Conservation (phyloP, 2,329 filamentous ascomycete genomes). For the Aspergillus sp. region DNA sequence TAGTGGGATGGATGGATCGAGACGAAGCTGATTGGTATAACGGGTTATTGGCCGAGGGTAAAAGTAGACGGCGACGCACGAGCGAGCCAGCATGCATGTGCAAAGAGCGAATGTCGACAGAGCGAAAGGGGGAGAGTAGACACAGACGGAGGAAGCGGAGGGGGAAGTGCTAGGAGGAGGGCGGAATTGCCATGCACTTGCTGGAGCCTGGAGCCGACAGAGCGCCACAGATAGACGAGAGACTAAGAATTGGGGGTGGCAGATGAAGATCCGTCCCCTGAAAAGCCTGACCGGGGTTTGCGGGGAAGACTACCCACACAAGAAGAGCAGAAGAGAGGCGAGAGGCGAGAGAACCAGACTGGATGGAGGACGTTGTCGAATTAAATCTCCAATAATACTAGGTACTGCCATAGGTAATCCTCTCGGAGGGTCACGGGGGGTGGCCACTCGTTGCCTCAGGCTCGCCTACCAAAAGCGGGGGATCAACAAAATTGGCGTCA, state of each 20-base stretch:
- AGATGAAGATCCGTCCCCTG: constrained; percentile 9
- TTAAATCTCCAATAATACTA: not conserved
- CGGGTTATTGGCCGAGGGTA: constrained; percentile 29
- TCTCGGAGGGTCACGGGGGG: not conserved
- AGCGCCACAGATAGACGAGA: not conserved
- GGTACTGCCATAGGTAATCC: not conserved
- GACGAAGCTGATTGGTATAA: constrained; percentile 12
- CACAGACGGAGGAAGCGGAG: not conserved
- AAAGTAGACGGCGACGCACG: constrained; percentile 28
- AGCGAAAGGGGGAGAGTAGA: constrained; percentile 5
- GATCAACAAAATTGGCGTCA: not conserved
- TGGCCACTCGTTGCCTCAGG: not conserved
- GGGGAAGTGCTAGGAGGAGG: not conserved
- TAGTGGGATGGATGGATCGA: constrained; percentile 10
- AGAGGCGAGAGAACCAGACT: constrained; percentile 16
- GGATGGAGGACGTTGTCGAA: not conserved
- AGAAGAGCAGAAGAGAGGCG: constrained; percentile 6
- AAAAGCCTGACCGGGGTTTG: constrained; percentile 7
- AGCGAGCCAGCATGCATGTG: constrained; percentile 35
- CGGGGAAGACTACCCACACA: constrained; percentile 2
- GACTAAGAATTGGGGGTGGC: not conserved
- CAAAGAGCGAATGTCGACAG: constrained; percentile 12
- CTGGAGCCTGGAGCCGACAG: not conserved
- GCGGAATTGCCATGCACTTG: not conserved
- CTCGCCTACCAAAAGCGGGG: not conserved